These are phyloP conservation scores for Pleurotus tuber-regium DNA, from an alignment of 768 basidiomycete species.

Conservation along the genomic window DNA sequence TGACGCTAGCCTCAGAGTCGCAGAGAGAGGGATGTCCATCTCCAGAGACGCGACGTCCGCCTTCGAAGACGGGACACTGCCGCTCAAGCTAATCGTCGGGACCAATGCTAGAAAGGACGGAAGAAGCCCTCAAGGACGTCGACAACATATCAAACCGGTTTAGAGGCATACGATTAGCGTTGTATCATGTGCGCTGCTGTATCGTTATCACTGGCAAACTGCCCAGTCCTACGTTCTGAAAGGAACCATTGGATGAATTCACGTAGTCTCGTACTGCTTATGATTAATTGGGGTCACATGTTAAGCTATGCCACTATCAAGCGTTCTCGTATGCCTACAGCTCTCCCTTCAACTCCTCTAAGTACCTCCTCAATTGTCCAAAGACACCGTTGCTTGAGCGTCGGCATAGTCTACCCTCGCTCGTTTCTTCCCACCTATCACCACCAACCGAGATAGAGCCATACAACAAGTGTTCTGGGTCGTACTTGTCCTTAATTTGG, in stretches of 20 bases:
- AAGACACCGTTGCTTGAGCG: neutral
- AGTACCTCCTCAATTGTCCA: neutral
- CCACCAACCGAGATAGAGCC: slow-evolving; percentile 1
- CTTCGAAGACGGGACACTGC: neutral
- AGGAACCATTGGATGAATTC: too few species aligned
- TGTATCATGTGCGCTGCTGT: neutral
- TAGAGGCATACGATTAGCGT: neutral
- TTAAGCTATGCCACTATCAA: too few species aligned
- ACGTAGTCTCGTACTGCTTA: too few species aligned
- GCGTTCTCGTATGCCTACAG: too few species aligned
- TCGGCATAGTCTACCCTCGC: neutral
- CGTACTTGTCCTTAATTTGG: slow-evolving; percentile 1
- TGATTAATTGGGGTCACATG: too few species aligned
- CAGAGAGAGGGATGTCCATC: neutral
- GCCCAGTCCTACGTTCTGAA: too few species aligned
- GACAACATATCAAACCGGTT: neutral
- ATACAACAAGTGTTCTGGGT: slow-evolving; percentile 1
- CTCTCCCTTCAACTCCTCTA: neutral
- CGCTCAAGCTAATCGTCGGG: neutral
- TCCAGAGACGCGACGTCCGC: neutral
- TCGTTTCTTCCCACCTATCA: neutral
- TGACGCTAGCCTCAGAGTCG: neutral
- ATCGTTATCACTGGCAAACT: too few species aligned
- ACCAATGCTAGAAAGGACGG: neutral
- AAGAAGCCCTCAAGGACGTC: neutral